Evolutionary conservation across 2,329 filamentous ascomycete genomes (phyloP).

Genomic region (Curvularia verruculosa): DNA sequence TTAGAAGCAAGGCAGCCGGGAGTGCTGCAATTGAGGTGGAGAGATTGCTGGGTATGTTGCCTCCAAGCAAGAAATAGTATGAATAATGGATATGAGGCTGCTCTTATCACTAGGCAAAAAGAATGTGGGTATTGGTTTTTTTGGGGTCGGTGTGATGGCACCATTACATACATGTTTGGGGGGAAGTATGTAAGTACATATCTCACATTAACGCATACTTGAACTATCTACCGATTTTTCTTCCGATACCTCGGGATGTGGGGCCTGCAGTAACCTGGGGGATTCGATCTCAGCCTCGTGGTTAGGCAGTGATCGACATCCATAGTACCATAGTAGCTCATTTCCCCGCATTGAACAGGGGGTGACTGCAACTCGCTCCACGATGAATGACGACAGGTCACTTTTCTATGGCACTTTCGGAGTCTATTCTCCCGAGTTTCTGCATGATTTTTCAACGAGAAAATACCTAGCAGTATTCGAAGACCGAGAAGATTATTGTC

Average conservation of each 20-base stretch:
- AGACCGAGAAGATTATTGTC: not conserved
- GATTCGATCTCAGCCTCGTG: not conserved
- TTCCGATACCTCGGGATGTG: not conserved
- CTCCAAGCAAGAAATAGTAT: constrained; percentile 16
- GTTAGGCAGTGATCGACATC: not conserved
- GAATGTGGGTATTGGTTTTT: not conserved
- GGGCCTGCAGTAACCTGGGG: not conserved
- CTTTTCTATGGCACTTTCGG: constrained; percentile 18
- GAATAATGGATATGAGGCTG: not conserved
- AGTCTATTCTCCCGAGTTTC: constrained; percentile 7
- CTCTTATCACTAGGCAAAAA: not conserved
- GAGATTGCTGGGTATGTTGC: constrained; percentile 66
- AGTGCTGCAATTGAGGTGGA: constrained; percentile 80
- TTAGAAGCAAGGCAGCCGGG: constrained; percentile 75
- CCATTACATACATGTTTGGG: not conserved
- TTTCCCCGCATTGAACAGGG: constrained; percentile 17
- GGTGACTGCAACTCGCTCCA: not conserved
- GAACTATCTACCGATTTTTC: not conserved
- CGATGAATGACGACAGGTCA: not conserved
- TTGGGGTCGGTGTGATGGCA: not conserved
- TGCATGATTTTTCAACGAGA: not conserved
- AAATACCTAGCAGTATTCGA: not conserved
- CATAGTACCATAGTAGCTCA: not conserved
- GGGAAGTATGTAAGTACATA: not conserved
- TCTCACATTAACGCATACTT: not conserved